phyloP scores from a whole-genome alignment of 345 rosid genomes.

The Garcia nutans region DNA sequence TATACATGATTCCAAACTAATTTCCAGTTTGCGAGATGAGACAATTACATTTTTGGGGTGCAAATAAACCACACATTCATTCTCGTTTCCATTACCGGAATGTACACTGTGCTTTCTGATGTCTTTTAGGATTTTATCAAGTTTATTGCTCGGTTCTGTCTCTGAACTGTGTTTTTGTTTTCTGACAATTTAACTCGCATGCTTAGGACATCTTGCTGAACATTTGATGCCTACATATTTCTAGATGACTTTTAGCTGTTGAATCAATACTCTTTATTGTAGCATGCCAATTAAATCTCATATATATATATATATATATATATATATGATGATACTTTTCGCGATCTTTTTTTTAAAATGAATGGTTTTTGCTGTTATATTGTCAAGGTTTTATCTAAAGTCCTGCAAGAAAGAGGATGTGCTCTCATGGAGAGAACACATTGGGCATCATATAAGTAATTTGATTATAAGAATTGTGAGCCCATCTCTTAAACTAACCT shows the following conservation, averaged over 20 bases:
- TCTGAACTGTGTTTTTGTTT: conserved; percentile 1
- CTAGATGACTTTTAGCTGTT: neutral
- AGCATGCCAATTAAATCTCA: neutral
- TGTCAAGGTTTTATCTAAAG: too few relatives aligned
- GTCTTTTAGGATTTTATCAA: conserved; percentile 17
- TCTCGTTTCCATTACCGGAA: neutral
- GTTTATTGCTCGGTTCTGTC: neutral
- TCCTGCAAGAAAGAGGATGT: too few relatives aligned
- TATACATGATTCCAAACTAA: conserved; percentile 19
- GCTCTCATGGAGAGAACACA: too few relatives aligned
- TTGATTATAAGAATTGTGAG: too few relatives aligned
- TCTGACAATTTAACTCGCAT: neutral
- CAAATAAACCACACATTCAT: conserved; percentile 15
- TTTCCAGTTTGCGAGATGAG: conserved; percentile 5
- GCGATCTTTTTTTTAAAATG: neutral
- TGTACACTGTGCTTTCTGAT: conserved; percentile 1
- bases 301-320: too few relatives aligned
- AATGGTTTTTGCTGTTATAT: neutral
- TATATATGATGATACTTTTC: neutral
- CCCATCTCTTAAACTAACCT: too few relatives aligned
- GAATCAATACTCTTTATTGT: neutral
- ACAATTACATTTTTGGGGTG: conserved; percentile 14
- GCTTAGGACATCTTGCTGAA: neutral
- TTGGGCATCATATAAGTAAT: too few relatives aligned
- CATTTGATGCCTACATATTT: neutral